phyloP scores from a whole-genome alignment of 23 red algal genomes.

The Gracilaria vermiculophylla region DNA sequence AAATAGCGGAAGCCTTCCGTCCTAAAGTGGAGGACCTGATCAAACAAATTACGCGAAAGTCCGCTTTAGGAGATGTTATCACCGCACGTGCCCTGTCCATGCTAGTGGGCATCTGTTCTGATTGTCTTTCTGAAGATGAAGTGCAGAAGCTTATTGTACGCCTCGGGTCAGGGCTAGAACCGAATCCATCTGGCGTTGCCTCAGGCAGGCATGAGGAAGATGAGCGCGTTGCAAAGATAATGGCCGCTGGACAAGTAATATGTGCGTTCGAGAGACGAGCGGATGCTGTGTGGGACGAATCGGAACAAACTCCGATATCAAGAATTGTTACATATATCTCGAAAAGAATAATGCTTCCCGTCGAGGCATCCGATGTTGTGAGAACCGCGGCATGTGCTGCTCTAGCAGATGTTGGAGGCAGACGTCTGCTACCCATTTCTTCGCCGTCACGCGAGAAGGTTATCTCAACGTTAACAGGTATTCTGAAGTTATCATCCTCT shows the following conservation, averaged over 20 bases:
- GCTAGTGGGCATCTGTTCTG: slow-evolving; percentile 14
- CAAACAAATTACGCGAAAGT: slow-evolving; percentile 16
- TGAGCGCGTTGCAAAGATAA: slow-evolving; percentile 37
- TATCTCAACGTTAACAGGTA: slow-evolving; percentile 15
- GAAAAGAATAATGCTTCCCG: slow-evolving; percentile 9
- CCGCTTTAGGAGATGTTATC: slow-evolving; percentile 37
- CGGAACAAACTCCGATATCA: not conserved
- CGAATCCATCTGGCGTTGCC: slow-evolving; percentile 26
- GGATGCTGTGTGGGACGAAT: not conserved
- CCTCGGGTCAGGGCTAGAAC: slow-evolving; percentile 1
- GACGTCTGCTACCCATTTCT: not conserved
- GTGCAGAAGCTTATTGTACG: not conserved
- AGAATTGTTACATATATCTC: not conserved
- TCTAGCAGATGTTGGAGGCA: slow-evolving; percentile 24
- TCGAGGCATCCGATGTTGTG: slow-evolving; percentile 47
- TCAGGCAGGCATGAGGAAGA: slow-evolving; percentile 43
- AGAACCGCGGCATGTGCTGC: slow-evolving; percentile 39
- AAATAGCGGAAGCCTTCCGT: not conserved
- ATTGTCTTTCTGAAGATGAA: not conserved
- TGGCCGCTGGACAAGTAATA: slow-evolving; percentile 21
- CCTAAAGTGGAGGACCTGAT: not conserved
- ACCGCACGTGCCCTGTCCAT: slow-evolving; percentile 18
- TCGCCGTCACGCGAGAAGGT: not conserved
- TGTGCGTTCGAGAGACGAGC: not conserved
- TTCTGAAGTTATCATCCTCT: slow-evolving; percentile 39